These are phyloP conservation scores for Hypoxylon sp. DNA, from an alignment of 2,329 filamentous ascomycete species.

Conservation along the genomic window DNA sequence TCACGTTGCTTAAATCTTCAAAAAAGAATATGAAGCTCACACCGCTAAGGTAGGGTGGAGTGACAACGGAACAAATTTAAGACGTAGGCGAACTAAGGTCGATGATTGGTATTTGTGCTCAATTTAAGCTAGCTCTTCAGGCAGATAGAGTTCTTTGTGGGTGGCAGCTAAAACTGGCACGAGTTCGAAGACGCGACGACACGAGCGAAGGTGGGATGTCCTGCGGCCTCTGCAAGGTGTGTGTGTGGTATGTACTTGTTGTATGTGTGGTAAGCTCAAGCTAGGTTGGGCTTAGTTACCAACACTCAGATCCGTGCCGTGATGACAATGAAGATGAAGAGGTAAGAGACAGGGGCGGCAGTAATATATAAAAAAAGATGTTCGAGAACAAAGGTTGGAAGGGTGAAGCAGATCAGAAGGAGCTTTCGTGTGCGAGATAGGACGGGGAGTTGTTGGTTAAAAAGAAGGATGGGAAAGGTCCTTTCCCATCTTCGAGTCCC, in stretches of 20 bases:
- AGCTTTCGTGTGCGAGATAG: constrained; percentile 42
- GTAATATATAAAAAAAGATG: constrained; percentile 12
- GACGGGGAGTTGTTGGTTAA: constrained; percentile 50
- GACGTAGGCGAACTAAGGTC: constrained; percentile 11
- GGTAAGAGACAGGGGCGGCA: constrained; percentile 5
- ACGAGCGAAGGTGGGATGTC: constrained; percentile 31
- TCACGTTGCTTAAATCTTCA: constrained; percentile 26
- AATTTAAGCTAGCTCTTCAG: constrained; percentile 33
- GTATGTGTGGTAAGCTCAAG: constrained; percentile 30
- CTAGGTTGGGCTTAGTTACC: constrained; percentile 16
- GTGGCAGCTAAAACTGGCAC: constrained; percentile 36
- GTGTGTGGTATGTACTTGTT: constrained; percentile 6
- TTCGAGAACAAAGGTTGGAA: constrained; percentile 33
- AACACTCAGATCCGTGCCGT: constrained; percentile 11
- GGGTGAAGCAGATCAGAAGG: constrained; percentile 36
- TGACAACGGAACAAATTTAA: constrained; percentile 10
- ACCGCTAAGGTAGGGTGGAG: constrained; percentile 23
- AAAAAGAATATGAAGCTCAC: constrained; percentile 25
- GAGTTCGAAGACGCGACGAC: constrained; percentile 24
- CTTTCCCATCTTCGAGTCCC: constrained; percentile 53
- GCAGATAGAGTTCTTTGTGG: constrained; percentile 27
- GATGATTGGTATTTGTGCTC: constrained; percentile 23
- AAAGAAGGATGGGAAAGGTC: constrained; percentile 54
- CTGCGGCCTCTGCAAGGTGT: constrained; percentile 18
- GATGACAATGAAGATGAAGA: constrained; percentile 14